Conservation (phyloP, 1,284 basidiomycete genomes). For the Chalciporus piperatoides region DNA sequence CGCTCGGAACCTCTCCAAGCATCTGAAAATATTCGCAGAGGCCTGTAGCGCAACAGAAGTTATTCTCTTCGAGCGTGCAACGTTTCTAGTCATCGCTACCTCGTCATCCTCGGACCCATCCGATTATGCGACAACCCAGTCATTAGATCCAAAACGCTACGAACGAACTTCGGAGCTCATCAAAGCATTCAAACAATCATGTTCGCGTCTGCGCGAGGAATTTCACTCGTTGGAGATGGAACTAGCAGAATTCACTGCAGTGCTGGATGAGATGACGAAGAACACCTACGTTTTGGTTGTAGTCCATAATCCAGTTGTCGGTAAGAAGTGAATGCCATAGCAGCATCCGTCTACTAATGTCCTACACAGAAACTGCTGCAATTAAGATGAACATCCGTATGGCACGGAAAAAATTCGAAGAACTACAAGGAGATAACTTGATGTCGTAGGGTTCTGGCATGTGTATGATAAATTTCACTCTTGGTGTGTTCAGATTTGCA, state of each 20-base stretch:
- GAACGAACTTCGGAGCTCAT: constrained; percentile 95
- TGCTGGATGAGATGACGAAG: constrained; percentile 91
- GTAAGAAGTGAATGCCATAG: constrained; percentile 41
- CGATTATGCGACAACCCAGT: constrained; percentile 36
- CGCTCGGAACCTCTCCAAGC: constrained; percentile 80
- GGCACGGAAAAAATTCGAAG: constrained; percentile 79
- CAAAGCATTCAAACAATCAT: constrained; percentile 92
- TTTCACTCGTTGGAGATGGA: constrained; percentile 82
- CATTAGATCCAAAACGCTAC: constrained; percentile 79
- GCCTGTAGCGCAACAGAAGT: constrained; percentile 90
- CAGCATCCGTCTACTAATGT: not conserved
- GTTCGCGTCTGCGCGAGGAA: constrained; percentile 77
- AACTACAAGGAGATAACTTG: constrained; percentile 63
- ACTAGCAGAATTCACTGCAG: constrained; percentile 81
- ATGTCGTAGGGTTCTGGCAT: constrained; percentile 15
- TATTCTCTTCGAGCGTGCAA: constrained; percentile 94
- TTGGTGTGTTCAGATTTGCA: not conserved
- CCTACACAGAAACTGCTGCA: constrained; percentile 69
- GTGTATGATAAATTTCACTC: not conserved
- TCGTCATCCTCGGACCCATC: constrained; percentile 42
- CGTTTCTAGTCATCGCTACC: constrained; percentile 94
- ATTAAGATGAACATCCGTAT: constrained; percentile 81
- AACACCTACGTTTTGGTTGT: constrained; percentile 95
- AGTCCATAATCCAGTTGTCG: constrained; percentile 82
- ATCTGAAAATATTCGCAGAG: constrained; percentile 81